Base-by-base conservation (phyloP, 495 filamentous ascomycete genomes). In the Penicillium subrubescens region DNA sequence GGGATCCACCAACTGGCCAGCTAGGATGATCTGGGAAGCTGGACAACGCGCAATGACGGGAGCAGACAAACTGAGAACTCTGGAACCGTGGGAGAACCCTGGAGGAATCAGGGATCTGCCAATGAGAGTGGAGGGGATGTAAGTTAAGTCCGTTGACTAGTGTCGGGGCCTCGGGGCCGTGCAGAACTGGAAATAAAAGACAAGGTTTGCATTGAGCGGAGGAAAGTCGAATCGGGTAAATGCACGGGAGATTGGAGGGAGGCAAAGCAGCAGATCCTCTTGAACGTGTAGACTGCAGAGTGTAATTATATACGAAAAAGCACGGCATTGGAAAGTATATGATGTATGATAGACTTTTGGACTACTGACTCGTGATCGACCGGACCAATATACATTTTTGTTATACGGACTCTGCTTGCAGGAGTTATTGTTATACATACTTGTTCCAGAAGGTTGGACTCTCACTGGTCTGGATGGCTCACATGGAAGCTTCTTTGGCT, bases 211-310 rank as follows among this genome's bases (percentile, higher is more conserved):
- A 41, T 19, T 19, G 33, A 53, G 34, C 52, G 37, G 53, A 41
- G 63, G 53, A 58, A 29, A 54, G 46, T 66, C 67, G 17, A 72
- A 72, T 72, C 61, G 65, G 70, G 70, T 66, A 72, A 72, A 72
- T 72, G 70, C 67, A 69, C 67, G 53, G 44, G 60, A 56, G 46
- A 58, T 50, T 57, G 56, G 21, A 58, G 55, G 55, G 46, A 37
- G 44, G 25, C 19, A 27, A 44, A 14, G 17, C 29, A 59, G 64
- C 43, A 53, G 44, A 62, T 54, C 53, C 19, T 15, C n/a, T 41
- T 41, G 15, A 12, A 33, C 31, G 15, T 41, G 25, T 27, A 1
- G 25, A 27, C 25, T 27, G 37, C 37, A 17, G 37, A 15, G 15
- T 4, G 7, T 12, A 1, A 41, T 14, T 11, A 41, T 15, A 17